These are phyloP conservation scores for Arxiozyma heterogenica DNA, from an alignment of 1,139 yeast species.

Conservation along the genomic window DNA sequence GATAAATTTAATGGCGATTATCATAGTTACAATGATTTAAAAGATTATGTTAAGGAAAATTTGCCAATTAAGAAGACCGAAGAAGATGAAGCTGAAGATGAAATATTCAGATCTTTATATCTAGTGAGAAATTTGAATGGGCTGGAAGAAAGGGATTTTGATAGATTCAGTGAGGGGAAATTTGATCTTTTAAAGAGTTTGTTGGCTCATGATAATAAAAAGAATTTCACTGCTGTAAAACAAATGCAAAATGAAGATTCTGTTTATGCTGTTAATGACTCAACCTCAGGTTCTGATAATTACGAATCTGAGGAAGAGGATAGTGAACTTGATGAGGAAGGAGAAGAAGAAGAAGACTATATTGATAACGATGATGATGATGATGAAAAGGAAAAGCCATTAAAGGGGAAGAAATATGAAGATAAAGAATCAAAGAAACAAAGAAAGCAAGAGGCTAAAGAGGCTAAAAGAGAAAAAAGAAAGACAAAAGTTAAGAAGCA, in stretches of 20 bases:
- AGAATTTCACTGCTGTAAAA: slow-evolving; percentile 24
- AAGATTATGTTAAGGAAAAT: slow-evolving; percentile 34
- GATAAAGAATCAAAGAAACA: slow-evolving; percentile 79
- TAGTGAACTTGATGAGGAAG: slow-evolving; percentile 23
- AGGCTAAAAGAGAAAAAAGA: slow-evolving; percentile 78
- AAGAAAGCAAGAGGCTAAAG: slow-evolving; percentile 76
- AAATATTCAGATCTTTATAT: slow-evolving; percentile 78
- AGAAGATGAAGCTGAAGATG: slow-evolving; percentile 64
- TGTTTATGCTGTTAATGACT: slow-evolving; percentile 26
- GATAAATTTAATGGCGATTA: slow-evolving; percentile 35
- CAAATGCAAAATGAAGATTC: slow-evolving; percentile 24
- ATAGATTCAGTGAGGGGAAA: slow-evolving; percentile 70
- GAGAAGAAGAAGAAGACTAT: slow-evolving; percentile 15
- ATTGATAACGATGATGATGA: slow-evolving; percentile 30
- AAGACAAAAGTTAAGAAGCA: slow-evolving; percentile 88
- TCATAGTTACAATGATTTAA: slow-evolving; percentile 35
- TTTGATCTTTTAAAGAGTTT: slow-evolving; percentile 66
- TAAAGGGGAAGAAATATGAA: slow-evolving; percentile 68
- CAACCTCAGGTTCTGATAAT: slow-evolving; percentile 24
- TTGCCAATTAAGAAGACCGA: slow-evolving; percentile 45
- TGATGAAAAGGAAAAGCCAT: slow-evolving; percentile 34
- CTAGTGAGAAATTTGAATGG: slow-evolving; percentile 67
- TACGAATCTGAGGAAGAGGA: slow-evolving; percentile 22
- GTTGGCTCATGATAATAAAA: slow-evolving; percentile 35
- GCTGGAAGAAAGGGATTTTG: slow-evolving; percentile 81